phyloP scores from a whole-genome alignment of 2,329 filamentous ascomycete species.

The Trichoderma pleuroti region DNA sequence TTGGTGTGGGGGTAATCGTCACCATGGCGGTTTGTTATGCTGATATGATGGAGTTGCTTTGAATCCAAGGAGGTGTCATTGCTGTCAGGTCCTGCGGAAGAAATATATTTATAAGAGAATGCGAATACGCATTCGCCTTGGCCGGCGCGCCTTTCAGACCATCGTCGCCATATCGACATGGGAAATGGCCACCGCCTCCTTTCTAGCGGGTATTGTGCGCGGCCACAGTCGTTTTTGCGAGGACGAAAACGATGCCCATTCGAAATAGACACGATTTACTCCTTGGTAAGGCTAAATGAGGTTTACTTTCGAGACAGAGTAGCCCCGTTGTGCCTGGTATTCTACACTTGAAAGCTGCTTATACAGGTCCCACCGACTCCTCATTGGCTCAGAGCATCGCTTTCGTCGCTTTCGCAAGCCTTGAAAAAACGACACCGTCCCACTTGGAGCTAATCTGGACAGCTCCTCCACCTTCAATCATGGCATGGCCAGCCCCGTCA shows the following conservation, averaged over 20 bases:
- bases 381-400: neutral
- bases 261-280: neutral
- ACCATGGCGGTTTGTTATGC: neutral
- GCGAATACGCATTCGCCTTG: too few relatives aligned
- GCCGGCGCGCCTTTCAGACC: neutral
- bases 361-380: neutral
- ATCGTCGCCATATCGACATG: neutral
- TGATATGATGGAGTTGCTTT: neutral
- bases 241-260: neutral
- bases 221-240: neutral
- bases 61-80: neutral
- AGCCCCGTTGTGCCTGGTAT: neutral
- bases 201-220: neutral
- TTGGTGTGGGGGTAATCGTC: neutral
- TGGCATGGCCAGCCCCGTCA: too few relatives aligned
- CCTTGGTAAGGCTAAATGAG: neutral
- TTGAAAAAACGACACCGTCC: neutral
- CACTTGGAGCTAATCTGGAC: neutral
- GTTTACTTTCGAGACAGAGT: neutral
- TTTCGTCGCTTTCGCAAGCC: neutral
- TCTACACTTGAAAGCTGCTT: neutral
- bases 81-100: neutral
- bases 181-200: neutral
- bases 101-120: neutral
- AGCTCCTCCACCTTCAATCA: neutral